Percentiles rank a stretch among this genome's conserved stretches.
phyloP scores from a whole-genome alignment of 805 yeast genomes.

The Tetrapisispora taiwanensis region DNA sequence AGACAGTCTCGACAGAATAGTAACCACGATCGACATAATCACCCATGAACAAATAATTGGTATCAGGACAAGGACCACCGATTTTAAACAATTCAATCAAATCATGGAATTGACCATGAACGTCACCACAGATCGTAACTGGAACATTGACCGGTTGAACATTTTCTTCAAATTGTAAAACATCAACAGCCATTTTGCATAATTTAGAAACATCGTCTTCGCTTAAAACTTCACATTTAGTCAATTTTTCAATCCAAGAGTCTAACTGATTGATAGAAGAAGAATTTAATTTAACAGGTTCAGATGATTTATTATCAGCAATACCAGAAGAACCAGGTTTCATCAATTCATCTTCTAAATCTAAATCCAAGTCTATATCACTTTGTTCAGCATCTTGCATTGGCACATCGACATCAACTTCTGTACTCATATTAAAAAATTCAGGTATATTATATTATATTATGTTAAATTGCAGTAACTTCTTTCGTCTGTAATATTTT shows the following conservation, averaged over 20 bases:
- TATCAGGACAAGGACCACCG: constrained; percentile 89
- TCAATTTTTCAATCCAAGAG: constrained; percentile 73
- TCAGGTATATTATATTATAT: background rate
- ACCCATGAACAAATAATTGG: constrained; percentile 82
- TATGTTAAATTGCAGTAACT: too few relatives aligned
- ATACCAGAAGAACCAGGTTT: constrained; percentile 31
- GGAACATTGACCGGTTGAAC: constrained; percentile 94
- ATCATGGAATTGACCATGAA: constrained; percentile 94
- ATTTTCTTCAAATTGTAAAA: constrained; percentile 81
- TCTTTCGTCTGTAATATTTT: too few relatives aligned
- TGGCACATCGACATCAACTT: constrained; percentile 3
- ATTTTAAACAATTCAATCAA: constrained; percentile 85
- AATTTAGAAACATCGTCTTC: constrained; percentile 72
- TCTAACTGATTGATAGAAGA: constrained; percentile 62
- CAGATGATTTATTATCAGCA: constrained; percentile 31
- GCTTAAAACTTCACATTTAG: constrained; percentile 68
- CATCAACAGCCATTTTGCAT: constrained; percentile 87
- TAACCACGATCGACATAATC: constrained; percentile 81
- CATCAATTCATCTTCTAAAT: constrained; percentile 10
- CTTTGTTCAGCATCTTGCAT: constrained; percentile 5
- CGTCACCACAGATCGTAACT: constrained; percentile 95
- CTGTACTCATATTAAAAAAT: constrained; percentile 3
- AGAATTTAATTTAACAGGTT: constrained; percentile 32
- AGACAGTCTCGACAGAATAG: constrained; percentile 85
- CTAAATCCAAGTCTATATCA: constrained; percentile 11